phyloP scores from a whole-genome alignment of 2,329 filamentous ascomycete genomes.

The Penicillium sp. region DNA sequence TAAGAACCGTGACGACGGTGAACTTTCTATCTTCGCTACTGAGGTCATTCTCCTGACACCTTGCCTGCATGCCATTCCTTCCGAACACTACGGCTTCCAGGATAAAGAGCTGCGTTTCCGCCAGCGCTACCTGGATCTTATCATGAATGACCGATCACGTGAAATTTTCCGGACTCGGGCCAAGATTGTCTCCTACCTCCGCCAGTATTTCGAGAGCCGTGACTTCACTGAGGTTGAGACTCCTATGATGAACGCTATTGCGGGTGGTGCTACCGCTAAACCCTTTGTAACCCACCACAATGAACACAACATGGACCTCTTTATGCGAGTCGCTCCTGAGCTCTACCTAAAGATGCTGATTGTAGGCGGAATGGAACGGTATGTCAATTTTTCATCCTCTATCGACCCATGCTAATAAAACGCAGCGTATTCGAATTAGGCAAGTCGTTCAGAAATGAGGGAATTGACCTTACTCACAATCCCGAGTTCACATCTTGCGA shows the following conservation, averaged over 20 bases:
- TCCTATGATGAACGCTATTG: conserved; percentile 94
- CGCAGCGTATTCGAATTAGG: too few species aligned
- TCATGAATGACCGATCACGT: conserved; percentile 88
- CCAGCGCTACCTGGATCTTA: conserved; percentile 89
- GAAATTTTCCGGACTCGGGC: conserved; percentile 81
- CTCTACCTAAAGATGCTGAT: conserved; percentile 65
- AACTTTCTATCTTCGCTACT: conserved; percentile 88
- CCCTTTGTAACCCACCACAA: conserved; percentile 97
- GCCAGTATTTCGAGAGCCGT: conserved; percentile 79
- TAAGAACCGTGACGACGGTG: conserved; percentile 83
- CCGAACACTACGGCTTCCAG: conserved; percentile 89
- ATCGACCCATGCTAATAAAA: too few species aligned
- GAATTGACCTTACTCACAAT: conserved; percentile 91
- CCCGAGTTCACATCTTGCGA: conserved; percentile 97
- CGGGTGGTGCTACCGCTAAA: conserved; percentile 91
- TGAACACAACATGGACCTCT: conserved; percentile 90
- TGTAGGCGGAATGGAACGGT: not conserved
- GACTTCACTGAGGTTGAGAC: conserved; percentile 96
- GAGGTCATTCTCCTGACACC: conserved; percentile 84
- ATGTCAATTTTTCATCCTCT: conserved; percentile 35
- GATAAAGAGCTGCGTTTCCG: conserved; percentile 91
- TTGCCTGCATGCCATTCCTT: conserved; percentile 83
- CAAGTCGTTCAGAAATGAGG: too few species aligned
- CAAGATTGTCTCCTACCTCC: conserved; percentile 85
- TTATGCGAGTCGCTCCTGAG: conserved; percentile 91